Evolutionary conservation across 495 filamentous ascomycete species (phyloP), one percentile per base, ranked within the genome.

Genomic region (Aspergillus ellipticus): DNA sequence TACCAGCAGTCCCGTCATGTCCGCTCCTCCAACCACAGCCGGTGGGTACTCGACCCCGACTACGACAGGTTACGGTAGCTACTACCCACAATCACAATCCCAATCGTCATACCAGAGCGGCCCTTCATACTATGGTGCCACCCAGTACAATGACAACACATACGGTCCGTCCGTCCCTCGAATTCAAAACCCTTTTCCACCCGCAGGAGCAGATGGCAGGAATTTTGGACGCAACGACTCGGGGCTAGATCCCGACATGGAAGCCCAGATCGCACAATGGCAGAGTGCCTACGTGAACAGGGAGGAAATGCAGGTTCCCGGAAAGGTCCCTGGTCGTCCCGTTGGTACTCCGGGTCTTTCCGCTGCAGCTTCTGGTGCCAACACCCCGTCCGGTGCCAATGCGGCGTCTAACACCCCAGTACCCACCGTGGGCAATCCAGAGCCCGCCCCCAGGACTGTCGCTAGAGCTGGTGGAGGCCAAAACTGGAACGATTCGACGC

Each of bases 211-310:
- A 76, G 71, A 72, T 33, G 57, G 56, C 42, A 54, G 41, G 31
- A 58, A 55, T n/a, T 78, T 78, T 16, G 75, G 73, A 37, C 74
- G 67, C 0, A 69, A 73, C 22, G 78, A 79, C 28, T 61, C 77
- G n/a, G 72, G 72, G 19, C 55, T 85, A 39, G 92, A 97, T 64
- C 86, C 91, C 6, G 92, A 97, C 62, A 87, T 89, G 67, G 90
- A 94, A 53, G 91, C 91, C 10, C 89, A 96, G 68, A 92, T 97
- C 53, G 93, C 93, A 43, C 91, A 96, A 71, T 97, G 95, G 90
- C 92, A 96, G 72, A 92, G 87, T 64, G 90, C 94, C 16, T 98
- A 97, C 67, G 81, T 85, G 53, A 79, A 77, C 33, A 82, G 79
- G 53, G 83, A 82, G 22, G 76, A 77, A 43, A 55, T 61, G 3